Evolutionary conservation across 306 rosid species (phyloP).

Genomic region (Spatholobus suberectus): DNA sequence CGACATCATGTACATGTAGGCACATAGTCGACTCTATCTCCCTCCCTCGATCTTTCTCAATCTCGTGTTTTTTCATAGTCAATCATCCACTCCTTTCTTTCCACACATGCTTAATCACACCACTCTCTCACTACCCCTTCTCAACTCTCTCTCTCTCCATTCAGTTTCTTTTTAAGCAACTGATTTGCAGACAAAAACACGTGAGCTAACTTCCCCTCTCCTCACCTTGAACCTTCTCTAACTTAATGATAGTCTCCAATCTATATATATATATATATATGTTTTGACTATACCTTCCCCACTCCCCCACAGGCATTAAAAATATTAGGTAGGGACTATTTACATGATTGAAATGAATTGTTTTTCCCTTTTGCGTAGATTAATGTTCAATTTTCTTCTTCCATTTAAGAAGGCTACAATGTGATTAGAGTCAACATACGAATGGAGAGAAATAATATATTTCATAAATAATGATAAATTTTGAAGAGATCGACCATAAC

Average conservation of each 20-base stretch:
- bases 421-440: constrained; percentile 8
- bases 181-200: constrained; percentile 74
- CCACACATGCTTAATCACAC: constrained; percentile 26
- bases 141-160: constrained; percentile 10
- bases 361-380: neutral
- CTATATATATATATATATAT: neutral
- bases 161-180: constrained; percentile 55
- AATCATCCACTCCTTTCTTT: constrained; percentile 23
- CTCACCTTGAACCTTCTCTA: constrained; percentile 50
- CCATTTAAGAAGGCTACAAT: constrained; percentile 14
- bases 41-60: constrained; percentile 3
- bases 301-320: constrained; percentile 3
- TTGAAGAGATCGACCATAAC: neutral
- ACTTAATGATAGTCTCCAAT: constrained; percentile 53
- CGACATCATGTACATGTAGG: constrained; percentile 30
- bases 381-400: neutral
- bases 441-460: neutral
- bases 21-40: constrained; percentile 25
- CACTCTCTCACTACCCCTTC: no score
- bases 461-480: neutral
- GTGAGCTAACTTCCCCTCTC: constrained; percentile 83
- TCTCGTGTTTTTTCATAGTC: neutral
- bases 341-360: constrained; percentile 25
- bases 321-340: constrained; percentile 9
- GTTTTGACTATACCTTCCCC: constrained; percentile 7